phyloP scores from a whole-genome alignment of 495 filamentous ascomycete species.

The Penicillium angulare region DNA sequence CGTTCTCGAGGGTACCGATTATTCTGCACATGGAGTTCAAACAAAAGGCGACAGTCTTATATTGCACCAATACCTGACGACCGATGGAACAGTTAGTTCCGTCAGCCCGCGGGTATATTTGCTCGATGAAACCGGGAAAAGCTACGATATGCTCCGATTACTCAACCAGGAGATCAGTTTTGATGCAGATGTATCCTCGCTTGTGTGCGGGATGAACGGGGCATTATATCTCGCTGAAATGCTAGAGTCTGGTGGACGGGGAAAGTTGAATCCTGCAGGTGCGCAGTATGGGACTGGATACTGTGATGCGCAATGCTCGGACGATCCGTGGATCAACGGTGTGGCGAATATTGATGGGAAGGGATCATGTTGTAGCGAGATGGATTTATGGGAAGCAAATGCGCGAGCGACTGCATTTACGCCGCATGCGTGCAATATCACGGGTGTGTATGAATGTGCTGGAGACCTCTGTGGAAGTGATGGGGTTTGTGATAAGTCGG shows the following conservation, averaged over 20 bases:
- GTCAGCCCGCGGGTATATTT: conserved; percentile 60
- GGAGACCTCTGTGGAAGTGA: conserved; percentile 44
- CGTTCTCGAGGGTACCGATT: conserved; percentile 51
- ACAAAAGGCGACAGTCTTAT: conserved; percentile 41
- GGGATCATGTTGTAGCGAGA: conserved; percentile 59
- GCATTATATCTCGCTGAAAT: conserved; percentile 68
- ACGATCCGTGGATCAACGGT: conserved; percentile 57
- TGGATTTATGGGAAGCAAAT: conserved; percentile 68
- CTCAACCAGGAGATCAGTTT: conserved; percentile 60
- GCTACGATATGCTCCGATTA: conserved; percentile 61
- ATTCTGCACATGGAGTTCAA: conserved; percentile 42
- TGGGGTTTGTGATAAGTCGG: conserved; percentile 63
- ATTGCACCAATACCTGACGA: conserved; percentile 42
- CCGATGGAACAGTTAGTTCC: conserved; percentile 25
- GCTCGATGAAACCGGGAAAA: conserved; percentile 48
- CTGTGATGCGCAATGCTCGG: conserved; percentile 67
- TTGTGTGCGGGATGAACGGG: conserved; percentile 67
- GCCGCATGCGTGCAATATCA: conserved; percentile 53
- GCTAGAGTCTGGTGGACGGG: conserved; percentile 53
- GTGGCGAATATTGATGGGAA: conserved; percentile 47
- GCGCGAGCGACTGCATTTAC: conserved; percentile 52
- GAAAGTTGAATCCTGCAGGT: conserved; percentile 56
- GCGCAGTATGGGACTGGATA: conserved; percentile 67
- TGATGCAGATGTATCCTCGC: conserved; percentile 59
- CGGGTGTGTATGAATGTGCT: conserved; percentile 45